A percentile compares a stretch with the other conserved stretches of the same genome.
phyloP scores from a whole-genome alignment of 2,329 filamentous ascomycete genomes.

The Colletotrichum gigasporum region DNA sequence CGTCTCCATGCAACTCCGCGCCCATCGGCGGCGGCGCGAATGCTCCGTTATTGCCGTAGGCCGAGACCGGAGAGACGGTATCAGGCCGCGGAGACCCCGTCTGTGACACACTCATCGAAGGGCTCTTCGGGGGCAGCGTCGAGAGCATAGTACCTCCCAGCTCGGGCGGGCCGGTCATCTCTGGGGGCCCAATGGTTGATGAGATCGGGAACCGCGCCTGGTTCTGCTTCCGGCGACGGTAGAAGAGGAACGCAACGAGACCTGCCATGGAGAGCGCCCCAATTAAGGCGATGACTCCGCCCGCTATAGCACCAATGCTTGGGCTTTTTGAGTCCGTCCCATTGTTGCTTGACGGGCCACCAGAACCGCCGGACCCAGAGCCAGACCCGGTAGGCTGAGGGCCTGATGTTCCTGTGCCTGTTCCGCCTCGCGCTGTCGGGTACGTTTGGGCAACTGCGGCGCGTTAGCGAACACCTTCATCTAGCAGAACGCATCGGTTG shows the following conservation, averaged over 20 bases:
- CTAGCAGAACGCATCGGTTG: conserved; percentile 23
- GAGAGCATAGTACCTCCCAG: conserved; percentile 35
- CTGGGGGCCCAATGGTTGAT: conserved; percentile 29
- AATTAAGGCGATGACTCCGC: conserved; percentile 34
- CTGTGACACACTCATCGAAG: conserved; percentile 39
- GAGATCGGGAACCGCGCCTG: conserved; percentile 23
- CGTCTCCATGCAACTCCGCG: conserved; percentile 40
- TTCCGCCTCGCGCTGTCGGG: conserved; percentile 23
- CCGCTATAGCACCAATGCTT: conserved; percentile 45
- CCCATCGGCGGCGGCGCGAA: conserved; percentile 35
- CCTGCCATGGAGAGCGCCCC: conserved; percentile 36
- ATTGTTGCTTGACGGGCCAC: conserved; percentile 15
- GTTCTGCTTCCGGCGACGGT: conserved; percentile 43
- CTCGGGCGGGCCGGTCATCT: conserved; percentile 45
- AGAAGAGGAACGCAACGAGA: conserved; percentile 46
- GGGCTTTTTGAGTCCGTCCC: conserved; percentile 26
- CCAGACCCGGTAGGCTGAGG: not conserved
- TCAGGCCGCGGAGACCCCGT: conserved; percentile 33
- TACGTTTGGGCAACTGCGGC: conserved; percentile 38
- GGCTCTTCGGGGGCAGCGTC: conserved; percentile 39
- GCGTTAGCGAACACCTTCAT: conserved; percentile 29
- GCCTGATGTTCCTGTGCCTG: conserved; percentile 17
- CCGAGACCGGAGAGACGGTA: conserved; percentile 38
- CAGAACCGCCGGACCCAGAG: not conserved
- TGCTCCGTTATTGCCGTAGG: conserved; percentile 35